phyloP scores from a whole-genome alignment of 805 yeast genomes.

The Pichia heedii region DNA sequence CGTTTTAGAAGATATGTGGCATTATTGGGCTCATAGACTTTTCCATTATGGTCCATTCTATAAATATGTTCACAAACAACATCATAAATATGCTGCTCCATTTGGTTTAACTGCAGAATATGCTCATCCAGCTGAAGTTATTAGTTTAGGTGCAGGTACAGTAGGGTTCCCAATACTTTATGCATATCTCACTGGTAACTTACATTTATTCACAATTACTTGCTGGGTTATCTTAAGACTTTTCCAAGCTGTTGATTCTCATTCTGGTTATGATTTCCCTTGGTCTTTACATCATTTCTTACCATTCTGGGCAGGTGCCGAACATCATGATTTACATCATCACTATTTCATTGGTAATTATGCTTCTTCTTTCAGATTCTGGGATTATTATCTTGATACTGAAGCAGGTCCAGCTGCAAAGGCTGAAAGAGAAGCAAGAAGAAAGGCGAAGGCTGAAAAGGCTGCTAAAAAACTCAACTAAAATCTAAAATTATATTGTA shows the following conservation, averaged over 20 bases:
- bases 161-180: slow-evolving; percentile 53
- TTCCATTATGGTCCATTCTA: slow-evolving; percentile 50
- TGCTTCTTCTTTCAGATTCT: slow-evolving; percentile 51
- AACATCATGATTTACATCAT: slow-evolving; percentile 53
- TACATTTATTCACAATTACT: slow-evolving; percentile 47
- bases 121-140: slow-evolving; percentile 52
- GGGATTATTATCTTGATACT: slow-evolving; percentile 44
- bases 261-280: slow-evolving; percentile 55
- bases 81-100: slow-evolving; percentile 54
- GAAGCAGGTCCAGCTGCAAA: slow-evolving; percentile 51
- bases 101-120: slow-evolving; percentile 55
- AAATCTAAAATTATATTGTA: too few relatives aligned
- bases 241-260: slow-evolving; percentile 53
- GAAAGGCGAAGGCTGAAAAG: slow-evolving; percentile 34
- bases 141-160: slow-evolving; percentile 49
- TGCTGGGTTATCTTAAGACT: slow-evolving; percentile 45
- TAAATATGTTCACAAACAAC: slow-evolving; percentile 51
- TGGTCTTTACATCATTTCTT: slow-evolving; percentile 47
- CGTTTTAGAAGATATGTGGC: slow-evolving; percentile 50
- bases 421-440: slow-evolving; percentile 35
- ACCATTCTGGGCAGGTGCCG: slow-evolving; percentile 64
- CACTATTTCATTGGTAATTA: slow-evolving; percentile 52
- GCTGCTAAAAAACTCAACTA: slow-evolving; percentile 12
- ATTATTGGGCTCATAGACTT: slow-evolving; percentile 49
- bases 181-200: slow-evolving; percentile 36